These are phyloP conservation scores for Pestalotiopsis sp. DNA, from an alignment of 2,329 filamentous ascomycete species.

Conservation along the genomic window DNA sequence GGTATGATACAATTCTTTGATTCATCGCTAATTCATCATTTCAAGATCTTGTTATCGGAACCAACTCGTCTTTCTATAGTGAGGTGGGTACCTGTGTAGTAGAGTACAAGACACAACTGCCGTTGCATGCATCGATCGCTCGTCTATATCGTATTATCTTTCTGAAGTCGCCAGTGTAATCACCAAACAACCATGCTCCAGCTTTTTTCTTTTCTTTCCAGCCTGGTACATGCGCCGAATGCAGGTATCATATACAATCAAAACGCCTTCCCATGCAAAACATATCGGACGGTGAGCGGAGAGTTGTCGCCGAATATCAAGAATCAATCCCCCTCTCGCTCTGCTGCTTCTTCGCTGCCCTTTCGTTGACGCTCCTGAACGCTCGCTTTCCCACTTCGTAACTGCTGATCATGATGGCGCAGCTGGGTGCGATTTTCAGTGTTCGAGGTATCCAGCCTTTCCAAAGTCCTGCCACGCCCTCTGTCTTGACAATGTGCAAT, in stretches of 20 bases:
- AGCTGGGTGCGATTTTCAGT: constrained; percentile 92
- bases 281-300: constrained; percentile 13
- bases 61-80: not conserved
- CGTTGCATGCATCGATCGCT: not conserved
- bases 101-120: not conserved
- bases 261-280: constrained; percentile 34
- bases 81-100: not conserved
- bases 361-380: constrained; percentile 74
- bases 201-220: constrained; percentile 7
- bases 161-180: not conserved
- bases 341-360: constrained; percentile 30
- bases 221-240: constrained; percentile 16
- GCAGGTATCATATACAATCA: constrained; percentile 29
- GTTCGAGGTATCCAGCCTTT: constrained; percentile 89
- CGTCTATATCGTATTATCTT: constrained; percentile 5
- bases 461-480: constrained; percentile 82
- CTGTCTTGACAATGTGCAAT: constrained; percentile 87
- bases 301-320: constrained; percentile 16
- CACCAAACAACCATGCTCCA: constrained; percentile 15
- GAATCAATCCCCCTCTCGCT: constrained; percentile 16
- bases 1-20: not conserved
- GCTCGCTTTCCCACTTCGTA: constrained; percentile 95
- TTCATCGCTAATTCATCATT: not conserved
- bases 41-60: not conserved
- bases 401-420: constrained; percentile 98